Base-by-base conservation (phyloP, 2,329 filamentous ascomycete genomes). In the Aspergillus versicolor region DNA sequence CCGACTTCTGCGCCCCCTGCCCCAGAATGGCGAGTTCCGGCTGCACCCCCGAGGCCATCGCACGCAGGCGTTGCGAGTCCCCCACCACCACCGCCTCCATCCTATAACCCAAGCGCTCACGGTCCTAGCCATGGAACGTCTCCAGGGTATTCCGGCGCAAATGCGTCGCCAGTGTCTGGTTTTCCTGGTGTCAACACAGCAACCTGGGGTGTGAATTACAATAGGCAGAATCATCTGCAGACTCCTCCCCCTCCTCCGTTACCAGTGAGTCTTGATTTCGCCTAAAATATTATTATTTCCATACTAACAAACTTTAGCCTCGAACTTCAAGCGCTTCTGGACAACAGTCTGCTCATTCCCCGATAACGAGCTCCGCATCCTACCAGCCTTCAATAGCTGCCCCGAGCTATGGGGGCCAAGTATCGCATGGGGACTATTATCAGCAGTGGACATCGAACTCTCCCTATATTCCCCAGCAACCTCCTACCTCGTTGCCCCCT, bases 151-250 rank as follows among this genome's bases (percentile, higher is more conserved):
- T 11, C 52, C 15, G 56, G 52, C n/a, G 34, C 61, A 45, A 63
- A 47, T 21, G 52, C 58, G 11, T 63, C 70, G 22, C 64, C 65
- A 5, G 56, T 58, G 8, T 51, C 63, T 58, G 47, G 52, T 45
- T 53, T 54, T 37, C 37, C 55, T 21, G 57, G 53, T 6, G 17
- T 66, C 21, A 72, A 77, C 61, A 74, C 74, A 13, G 68, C 72
- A 15, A 63, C 64, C 15, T 79, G 77, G 77, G 77, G 77, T 24
- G 76, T 78, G 45, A 71, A 72, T 52, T 79, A 75, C 59, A 77
- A 76, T 56, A 71, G 69, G 48, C 70, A 70, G 40, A 64, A 67
- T 48, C 64, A 62, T 54, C 61, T 60, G 9, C 60, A 66, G 30
- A 60, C 63, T 22, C 65, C 68, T 38, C 74, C 72, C 27, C 27